A percentile compares a stretch with the other conserved stretches of the same genome.
phyloP scores from a whole-genome alignment of 805 yeast species.

The Cyberlindnera nakhonratchasimensis region DNA sequence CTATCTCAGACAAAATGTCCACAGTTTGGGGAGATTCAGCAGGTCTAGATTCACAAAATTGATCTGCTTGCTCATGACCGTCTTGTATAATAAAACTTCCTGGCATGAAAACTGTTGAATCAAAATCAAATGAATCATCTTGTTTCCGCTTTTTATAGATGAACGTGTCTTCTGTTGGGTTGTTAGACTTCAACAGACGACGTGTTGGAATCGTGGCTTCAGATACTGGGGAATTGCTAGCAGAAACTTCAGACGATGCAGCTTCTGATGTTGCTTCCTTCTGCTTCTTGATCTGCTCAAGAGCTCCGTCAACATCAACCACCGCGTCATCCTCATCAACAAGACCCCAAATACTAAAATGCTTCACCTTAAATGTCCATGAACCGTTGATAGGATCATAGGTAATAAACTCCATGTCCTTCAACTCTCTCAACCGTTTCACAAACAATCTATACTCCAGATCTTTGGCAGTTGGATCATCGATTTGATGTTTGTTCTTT shows the following conservation, averaged over 20 bases:
- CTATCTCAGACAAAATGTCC: conserved; percentile 15
- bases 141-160: conserved; percentile 32
- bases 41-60: conserved; percentile 3
- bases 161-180: conserved; percentile 28
- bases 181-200: conserved; percentile 13
- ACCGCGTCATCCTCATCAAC: conserved; percentile 61
- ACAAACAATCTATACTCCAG: conserved; percentile 46
- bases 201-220: conserved; percentile 3
- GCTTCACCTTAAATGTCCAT: conserved; percentile 83
- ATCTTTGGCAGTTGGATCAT: conserved; percentile 30
- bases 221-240: conserved; percentile 10
- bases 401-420: conserved; percentile 76
- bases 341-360: conserved; percentile 94
- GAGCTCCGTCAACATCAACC: conserved; percentile 44
- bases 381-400: conserved; percentile 71
- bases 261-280: conserved; percentile 13
- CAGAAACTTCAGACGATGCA: conserved; percentile 2
- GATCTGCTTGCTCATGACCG: conserved; percentile 7
- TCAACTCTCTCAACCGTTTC: conserved; percentile 45
- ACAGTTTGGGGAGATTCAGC: conserved; percentile 7
- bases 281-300: conserved; percentile 23
- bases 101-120: conserved; percentile 24
- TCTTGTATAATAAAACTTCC: conserved; percentile 27
- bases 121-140: conserved; percentile 21
- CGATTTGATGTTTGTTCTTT: conserved; percentile 19